These are phyloP conservation scores for Corylus americana DNA, from an alignment of 306 rosid species.

Conservation along the genomic window DNA sequence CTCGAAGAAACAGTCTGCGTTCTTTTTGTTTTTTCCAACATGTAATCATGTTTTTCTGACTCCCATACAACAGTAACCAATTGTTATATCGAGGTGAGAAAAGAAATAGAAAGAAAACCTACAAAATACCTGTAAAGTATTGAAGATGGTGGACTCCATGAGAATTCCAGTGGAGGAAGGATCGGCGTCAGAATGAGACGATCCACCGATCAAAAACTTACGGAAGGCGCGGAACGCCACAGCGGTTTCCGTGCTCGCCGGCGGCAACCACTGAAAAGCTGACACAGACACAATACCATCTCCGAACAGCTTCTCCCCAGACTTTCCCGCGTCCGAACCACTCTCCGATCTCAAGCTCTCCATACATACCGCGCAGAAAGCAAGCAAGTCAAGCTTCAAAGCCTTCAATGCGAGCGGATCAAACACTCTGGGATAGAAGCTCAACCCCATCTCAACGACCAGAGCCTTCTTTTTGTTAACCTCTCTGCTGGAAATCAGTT, in stretches of 20 bases:
- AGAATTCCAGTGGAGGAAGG: conserved; percentile 63
- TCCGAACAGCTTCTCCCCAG: conserved; percentile 63
- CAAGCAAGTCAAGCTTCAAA: conserved; percentile 87
- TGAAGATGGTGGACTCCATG: conserved; percentile 63
- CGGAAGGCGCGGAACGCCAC: conserved; percentile 72
- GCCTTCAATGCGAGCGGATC: conserved; percentile 93
- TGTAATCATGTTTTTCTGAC: neutral
- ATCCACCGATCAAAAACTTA: conserved; percentile 73
- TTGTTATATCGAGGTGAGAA: neutral
- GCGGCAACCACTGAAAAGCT: conserved; percentile 87
- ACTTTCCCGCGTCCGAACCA: conserved; percentile 32
- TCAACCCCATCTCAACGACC: conserved; percentile 42
- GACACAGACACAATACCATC: conserved; percentile 84
- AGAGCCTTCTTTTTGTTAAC: conserved; percentile 38
- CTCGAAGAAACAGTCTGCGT: neutral
- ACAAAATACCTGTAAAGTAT: conserved; percentile 57
- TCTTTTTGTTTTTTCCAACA: neutral
- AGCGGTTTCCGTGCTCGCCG: conserved; percentile 76
- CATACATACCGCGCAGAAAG: conserved; percentile 47
- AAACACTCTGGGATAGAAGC: conserved; percentile 67
- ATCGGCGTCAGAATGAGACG: conserved; percentile 66
- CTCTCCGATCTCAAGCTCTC: conserved; percentile 37
- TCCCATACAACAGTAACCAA: neutral
- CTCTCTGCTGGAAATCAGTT: conserved; percentile 42
- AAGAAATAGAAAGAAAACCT: neutral